Evolutionary conservation across 2,329 filamentous ascomycete species (phyloP).

Genomic region (Cladosporium phlei): DNA sequence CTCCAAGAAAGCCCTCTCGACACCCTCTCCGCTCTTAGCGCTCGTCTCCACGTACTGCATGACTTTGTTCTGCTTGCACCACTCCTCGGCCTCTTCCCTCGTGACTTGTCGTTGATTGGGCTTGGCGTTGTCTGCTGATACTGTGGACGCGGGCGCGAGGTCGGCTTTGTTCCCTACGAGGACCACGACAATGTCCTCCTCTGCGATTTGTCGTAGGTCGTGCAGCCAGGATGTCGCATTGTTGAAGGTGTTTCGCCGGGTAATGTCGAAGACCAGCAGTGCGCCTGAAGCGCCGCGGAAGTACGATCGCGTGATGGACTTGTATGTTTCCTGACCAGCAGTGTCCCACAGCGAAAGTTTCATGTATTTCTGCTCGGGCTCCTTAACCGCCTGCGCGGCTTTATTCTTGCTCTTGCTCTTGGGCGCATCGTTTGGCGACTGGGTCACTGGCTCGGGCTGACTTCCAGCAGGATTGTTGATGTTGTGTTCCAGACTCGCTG

Average conservation of each 20-base stretch:
- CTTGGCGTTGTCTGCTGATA: conserved; percentile 25
- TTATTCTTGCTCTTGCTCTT: conserved; percentile 14
- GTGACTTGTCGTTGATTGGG: conserved; percentile 74
- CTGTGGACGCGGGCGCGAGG: conserved; percentile 52
- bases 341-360: conserved; percentile 95
- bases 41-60: conserved; percentile 94
- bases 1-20: conserved; percentile 87
- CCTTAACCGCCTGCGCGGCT: conserved; percentile 31
- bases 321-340: conserved; percentile 95
- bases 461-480: conserved; percentile 47
- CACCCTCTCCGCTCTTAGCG: conserved; percentile 90
- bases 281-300: conserved; percentile 76
- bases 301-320: conserved; percentile 89
- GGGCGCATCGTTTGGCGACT: conserved; percentile 18
- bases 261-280: conserved; percentile 92
- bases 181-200: conserved; percentile 90
- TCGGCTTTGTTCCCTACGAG: conserved; percentile 95
- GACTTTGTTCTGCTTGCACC: conserved; percentile 80
- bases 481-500: conserved; percentile 58
- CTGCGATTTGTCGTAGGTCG: conserved; percentile 89
- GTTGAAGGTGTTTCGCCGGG: conserved; percentile 74
- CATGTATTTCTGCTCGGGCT: conserved; percentile 66
- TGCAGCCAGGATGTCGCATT: conserved; percentile 91
- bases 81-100: conserved; percentile 76
- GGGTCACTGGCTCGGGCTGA: conserved; percentile 11